Conservation (phyloP, 2,329 filamentous ascomycete genomes). For the Aspergillus sojae region DNA sequence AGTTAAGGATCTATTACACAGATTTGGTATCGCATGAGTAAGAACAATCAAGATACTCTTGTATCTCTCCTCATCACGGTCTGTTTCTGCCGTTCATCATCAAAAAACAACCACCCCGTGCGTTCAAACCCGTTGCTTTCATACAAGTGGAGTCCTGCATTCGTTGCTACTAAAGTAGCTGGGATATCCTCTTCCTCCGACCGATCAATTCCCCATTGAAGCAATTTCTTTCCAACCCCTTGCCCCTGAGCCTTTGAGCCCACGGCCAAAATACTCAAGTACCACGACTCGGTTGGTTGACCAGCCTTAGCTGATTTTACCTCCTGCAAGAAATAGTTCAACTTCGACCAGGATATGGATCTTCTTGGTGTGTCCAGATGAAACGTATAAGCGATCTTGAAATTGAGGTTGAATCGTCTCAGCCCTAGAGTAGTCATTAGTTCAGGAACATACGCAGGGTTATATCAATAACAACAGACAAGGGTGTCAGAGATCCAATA, state of each 20-base stretch:
- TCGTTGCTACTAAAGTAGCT: conserved; percentile 34
- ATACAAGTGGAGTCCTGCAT: conserved; percentile 40
- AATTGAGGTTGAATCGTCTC: not conserved
- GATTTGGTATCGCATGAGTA: not conserved
- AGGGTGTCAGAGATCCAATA: not conserved
- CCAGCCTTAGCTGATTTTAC: not conserved
- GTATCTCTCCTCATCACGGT: not conserved
- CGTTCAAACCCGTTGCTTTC: not conserved
- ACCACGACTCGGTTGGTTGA: not conserved
- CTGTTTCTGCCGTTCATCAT: not conserved
- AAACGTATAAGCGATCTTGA: not conserved
- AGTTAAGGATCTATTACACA: not conserved
- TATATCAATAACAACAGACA: not conserved
- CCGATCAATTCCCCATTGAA: conserved; percentile 7
- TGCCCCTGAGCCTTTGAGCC: conserved; percentile 38
- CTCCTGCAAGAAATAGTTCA: not conserved
- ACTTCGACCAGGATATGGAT: not conserved
- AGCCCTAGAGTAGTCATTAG: not conserved
- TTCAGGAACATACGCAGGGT: not conserved
- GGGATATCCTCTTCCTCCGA: conserved; percentile 5
- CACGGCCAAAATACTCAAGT: not conserved
- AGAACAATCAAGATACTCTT: not conserved
- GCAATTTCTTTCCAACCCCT: conserved; percentile 40
- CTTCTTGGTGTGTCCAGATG: not conserved
- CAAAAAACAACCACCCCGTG: not conserved